Percentiles rank a stretch among this genome's conserved stretches.
phyloP scores from a whole-genome alignment of 2,329 filamentous ascomycete genomes.

The Fusarium ramigenum region DNA sequence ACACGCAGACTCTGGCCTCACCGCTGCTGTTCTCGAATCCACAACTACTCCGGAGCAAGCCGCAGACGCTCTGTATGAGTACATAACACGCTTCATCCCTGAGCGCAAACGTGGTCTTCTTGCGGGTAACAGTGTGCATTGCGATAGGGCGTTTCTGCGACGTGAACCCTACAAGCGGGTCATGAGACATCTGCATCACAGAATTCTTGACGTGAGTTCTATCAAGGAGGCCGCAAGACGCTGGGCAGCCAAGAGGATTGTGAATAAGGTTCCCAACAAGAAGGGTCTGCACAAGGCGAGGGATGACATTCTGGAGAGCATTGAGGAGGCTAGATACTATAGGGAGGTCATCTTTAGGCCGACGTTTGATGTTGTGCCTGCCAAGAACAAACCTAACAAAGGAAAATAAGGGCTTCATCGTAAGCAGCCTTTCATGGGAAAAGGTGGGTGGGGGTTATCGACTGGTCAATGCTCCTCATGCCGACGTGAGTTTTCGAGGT shows the following conservation, averaged over 20 bases:
- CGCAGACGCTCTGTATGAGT: slow-evolving; percentile 76
- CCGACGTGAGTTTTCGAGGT: not conserved
- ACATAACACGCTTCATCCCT: slow-evolving; percentile 79
- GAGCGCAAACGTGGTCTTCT: slow-evolving; percentile 74
- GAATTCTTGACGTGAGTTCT: slow-evolving; percentile 89
- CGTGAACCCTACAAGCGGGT: slow-evolving; percentile 78
- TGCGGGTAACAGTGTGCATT: slow-evolving; percentile 93
- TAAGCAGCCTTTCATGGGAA: not conserved
- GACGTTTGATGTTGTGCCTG: slow-evolving; percentile 40
- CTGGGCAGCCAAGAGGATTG: slow-evolving; percentile 67
- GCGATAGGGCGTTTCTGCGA: slow-evolving; percentile 83
- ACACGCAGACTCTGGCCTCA: slow-evolving; percentile 84
- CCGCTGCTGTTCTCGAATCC: slow-evolving; percentile 77
- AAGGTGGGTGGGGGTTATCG: slow-evolving; percentile 3
- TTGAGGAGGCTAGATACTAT: slow-evolving; percentile 89
- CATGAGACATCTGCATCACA: slow-evolving; percentile 83
- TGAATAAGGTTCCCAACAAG: slow-evolving; percentile 75
- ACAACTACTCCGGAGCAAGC: slow-evolving; percentile 76
- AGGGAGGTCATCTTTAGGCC: slow-evolving; percentile 71
- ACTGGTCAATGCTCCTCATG: not conserved
- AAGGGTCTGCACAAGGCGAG: slow-evolving; percentile 81
- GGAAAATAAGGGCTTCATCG: not conserved
- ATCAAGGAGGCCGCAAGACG: slow-evolving; percentile 90
- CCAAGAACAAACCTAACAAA: slow-evolving; percentile 37
- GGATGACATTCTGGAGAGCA: slow-evolving; percentile 94